Percentiles rank a stretch among this genome's conserved stretches.
Evolutionary conservation across 2,329 filamentous ascomycete genomes (phyloP).

Genomic region (Ceratocystis papillata): DNA sequence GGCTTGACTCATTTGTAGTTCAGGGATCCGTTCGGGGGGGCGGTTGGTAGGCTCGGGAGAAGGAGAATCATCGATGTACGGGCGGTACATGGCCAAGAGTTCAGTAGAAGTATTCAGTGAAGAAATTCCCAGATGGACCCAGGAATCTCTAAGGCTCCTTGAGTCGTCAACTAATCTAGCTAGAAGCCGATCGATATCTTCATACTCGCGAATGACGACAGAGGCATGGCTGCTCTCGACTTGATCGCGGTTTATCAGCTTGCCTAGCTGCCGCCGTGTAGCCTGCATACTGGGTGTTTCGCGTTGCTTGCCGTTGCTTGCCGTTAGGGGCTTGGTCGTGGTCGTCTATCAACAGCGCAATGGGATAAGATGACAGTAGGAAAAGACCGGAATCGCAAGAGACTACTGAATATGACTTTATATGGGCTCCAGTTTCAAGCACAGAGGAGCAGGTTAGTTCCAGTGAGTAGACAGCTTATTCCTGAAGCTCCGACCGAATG

Average conservation of each 20-base stretch:
- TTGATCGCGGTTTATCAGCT: constrained; percentile 54
- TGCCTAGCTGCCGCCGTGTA: constrained; percentile 64
- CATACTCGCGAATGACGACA: constrained; percentile 65
- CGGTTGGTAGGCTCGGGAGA: constrained; percentile 38
- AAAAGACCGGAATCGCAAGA: not conserved
- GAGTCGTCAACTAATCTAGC: constrained; percentile 65
- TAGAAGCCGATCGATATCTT: constrained; percentile 65
- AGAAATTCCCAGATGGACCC: constrained; percentile 59
- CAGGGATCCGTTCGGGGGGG: constrained; percentile 42
- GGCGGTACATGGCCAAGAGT: constrained; percentile 64
- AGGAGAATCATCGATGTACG: constrained; percentile 53
- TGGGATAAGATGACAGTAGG: not conserved
- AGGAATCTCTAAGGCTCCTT: constrained; percentile 66
- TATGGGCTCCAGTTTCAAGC: not conserved
- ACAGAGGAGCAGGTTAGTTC: not conserved
- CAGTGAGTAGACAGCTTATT: not conserved
- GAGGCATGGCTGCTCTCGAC: constrained; percentile 69
- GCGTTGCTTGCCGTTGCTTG: not conserved
- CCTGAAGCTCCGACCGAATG: not conserved
- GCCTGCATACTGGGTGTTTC: constrained; percentile 48
- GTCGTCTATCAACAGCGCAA: not conserved
- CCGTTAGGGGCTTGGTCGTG: not conserved
- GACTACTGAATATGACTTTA: not conserved
- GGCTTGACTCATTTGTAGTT: constrained; percentile 52
- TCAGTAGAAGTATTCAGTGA: constrained; percentile 57